phyloP scores from a whole-genome alignment of 2,329 filamentous ascomycete species.

The Botrytis pseudocinerea region DNA sequence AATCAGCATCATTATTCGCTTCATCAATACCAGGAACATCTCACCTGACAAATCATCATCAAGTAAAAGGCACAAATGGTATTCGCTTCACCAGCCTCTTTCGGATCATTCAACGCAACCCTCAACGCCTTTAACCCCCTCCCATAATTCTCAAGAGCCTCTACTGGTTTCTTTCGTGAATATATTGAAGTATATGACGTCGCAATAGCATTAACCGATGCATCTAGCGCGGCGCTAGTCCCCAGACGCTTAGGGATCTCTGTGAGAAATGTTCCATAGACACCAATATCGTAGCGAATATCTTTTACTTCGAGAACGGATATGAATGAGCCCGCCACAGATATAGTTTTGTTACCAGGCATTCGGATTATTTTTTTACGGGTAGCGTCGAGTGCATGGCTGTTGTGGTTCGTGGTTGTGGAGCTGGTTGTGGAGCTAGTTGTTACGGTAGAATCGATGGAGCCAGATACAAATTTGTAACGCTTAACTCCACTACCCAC shows the following conservation, averaged over 20 bases:
- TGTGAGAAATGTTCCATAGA: neutral
- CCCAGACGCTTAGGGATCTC: neutral
- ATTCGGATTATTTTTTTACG: neutral
- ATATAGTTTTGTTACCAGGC: neutral
- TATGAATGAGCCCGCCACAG: neutral
- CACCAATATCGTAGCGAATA: neutral
- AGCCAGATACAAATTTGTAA: neutral
- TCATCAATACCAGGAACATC: neutral
- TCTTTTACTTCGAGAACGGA: slow-evolving; percentile 7
- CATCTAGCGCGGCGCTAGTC: slow-evolving; percentile 4
- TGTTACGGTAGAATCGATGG: neutral
- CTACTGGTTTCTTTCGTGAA: neutral
- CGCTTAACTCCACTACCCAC: neutral
- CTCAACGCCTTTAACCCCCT: neutral
- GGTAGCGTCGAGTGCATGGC: neutral
- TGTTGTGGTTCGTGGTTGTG: neutral
- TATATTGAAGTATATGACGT: neutral
- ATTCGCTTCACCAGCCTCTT: neutral
- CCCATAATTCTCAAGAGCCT: neutral
- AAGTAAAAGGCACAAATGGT: slow-evolving; percentile 22
- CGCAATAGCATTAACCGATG: neutral
- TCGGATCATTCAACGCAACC: slow-evolving; percentile 6
- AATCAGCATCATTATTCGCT: neutral
- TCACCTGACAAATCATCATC: slow-evolving; percentile 19
- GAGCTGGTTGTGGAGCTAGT: neutral